Evolutionary conservation across 2,329 filamentous ascomycete genomes (phyloP), one percentile per base, ranked within the genome.

Genomic region (Spiromastix sp.): DNA sequence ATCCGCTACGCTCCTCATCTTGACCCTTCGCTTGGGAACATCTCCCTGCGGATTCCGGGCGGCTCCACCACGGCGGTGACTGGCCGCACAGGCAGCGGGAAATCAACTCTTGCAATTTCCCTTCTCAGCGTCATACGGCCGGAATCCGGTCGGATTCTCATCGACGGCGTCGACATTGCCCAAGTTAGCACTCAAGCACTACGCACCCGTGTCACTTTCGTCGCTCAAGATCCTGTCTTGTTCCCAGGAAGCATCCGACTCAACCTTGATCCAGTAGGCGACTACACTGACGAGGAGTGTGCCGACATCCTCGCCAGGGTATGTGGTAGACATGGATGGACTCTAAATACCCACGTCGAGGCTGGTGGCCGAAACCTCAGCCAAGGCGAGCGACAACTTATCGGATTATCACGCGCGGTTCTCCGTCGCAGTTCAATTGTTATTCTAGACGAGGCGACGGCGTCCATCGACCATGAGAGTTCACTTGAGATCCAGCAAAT

Each of bases 51-150:
- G 2, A 85, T 94, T 34, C 81, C 82, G 2, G 81, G 79, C 0
- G 83, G 85, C 1, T 80, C 82, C 36, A 79, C 81, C 33, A 83
- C 83, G 1, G 85, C 84, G 0, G 70, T 93, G 13, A 81, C 87
- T 8, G 85, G 85, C 2, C 75, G 85, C 7, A 93, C 85, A 0
- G 61, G 82, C 0, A 85, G 81, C 4, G 85, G 85, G 3, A 93
- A 93, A 57, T 85, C 79, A 33, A 93, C 85, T 0, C 70, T 89
- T 1, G 75, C 76, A 0, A 57, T 79, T 2, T 66, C 72, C 0
- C 59, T 81, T 1, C 67, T 81, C 0, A 73, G 68, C 3, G 74
- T 70, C 8, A 52, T 76, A 10, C 50, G 64, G 1, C 71, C 74
- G 0, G 63, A 68, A 25, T 59, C 54, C 2, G 77, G 77, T 4